Percentiles rank a stretch among this genome's conserved stretches.
Evolutionary conservation across 306 rosid species (phyloP).

Genomic region (Spatholobus suberectus): DNA sequence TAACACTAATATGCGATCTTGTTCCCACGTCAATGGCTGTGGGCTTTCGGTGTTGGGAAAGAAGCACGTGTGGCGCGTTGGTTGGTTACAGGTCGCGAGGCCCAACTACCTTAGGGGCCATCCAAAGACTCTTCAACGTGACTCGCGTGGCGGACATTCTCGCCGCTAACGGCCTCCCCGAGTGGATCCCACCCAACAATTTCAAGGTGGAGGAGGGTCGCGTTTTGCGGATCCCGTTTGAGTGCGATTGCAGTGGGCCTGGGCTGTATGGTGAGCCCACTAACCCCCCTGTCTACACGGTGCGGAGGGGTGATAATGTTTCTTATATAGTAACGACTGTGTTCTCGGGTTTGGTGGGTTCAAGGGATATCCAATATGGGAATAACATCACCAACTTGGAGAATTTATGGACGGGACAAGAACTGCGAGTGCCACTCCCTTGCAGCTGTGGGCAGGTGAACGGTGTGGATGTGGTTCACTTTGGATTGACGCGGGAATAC

Average conservation of each 20-base stretch:
- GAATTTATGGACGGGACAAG: background rate
- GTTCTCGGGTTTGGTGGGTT: background rate
- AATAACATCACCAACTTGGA: background rate
- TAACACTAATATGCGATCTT: no score
- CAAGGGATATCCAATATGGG: background rate
- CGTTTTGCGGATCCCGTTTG: background rate
- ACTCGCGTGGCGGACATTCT: background rate
- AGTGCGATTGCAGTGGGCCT: background rate
- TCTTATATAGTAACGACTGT: background rate
- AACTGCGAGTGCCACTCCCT: conserved; percentile 59
- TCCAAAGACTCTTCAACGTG: background rate
- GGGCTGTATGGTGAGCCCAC: background rate
- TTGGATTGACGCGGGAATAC: conserved; percentile 43
- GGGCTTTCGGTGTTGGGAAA: background rate
- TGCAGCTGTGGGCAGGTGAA: conserved; percentile 61
- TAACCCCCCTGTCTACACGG: background rate
- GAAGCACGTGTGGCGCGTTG: background rate
- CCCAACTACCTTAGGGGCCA: background rate
- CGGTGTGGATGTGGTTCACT: conserved; percentile 52
- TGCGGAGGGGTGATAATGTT: background rate
- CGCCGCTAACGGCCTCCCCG: background rate
- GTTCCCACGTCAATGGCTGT: background rate
- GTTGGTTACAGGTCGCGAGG: background rate
- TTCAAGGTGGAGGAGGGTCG: background rate
- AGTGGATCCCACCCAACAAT: background rate